phyloP scores from a whole-genome alignment of 1,284 basidiomycete genomes.

The Cerrena zonata region DNA sequence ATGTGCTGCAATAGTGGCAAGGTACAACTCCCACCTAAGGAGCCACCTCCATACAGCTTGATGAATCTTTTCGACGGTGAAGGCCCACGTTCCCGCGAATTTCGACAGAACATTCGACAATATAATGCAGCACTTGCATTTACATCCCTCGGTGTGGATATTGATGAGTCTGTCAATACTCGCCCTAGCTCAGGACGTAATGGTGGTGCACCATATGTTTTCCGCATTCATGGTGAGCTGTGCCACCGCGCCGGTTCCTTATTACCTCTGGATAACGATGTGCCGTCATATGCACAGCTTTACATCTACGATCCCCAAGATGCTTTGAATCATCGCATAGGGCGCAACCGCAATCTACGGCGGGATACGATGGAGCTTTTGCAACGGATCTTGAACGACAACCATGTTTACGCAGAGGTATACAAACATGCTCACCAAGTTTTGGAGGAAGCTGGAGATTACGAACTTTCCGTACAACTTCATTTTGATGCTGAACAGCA shows the following conservation, averaged over 20 bases:
- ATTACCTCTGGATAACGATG: conserved; percentile 10
- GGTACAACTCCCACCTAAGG: conserved; percentile 15
- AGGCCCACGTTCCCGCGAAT: conserved; percentile 14
- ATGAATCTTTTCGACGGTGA: conserved; percentile 12
- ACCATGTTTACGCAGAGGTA: conserved; percentile 12
- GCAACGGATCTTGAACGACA: conserved; percentile 12
- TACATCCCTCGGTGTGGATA: conserved; percentile 23
- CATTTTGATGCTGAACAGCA: conserved; percentile 5
- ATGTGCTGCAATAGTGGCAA: conserved; percentile 20
- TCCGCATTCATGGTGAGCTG: conserved; percentile 19
- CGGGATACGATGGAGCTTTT: conserved; percentile 14
- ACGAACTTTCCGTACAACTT: conserved; percentile 9
- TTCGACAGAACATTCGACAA: conserved; percentile 24
- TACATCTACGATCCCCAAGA: conserved; percentile 19
- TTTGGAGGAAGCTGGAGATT: conserved; percentile 3
- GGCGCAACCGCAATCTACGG: conserved; percentile 12
- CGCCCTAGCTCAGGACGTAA: too few species aligned
- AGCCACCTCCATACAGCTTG: conserved; percentile 15
- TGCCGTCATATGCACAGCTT: conserved; percentile 20
- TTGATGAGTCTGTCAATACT: conserved; percentile 12
- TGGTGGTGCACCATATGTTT: conserved; percentile 21
- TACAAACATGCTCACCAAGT: conserved; percentile 18
- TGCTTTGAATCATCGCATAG: conserved; percentile 12
- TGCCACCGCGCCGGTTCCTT: conserved; percentile 19
- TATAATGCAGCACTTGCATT: conserved; percentile 30